These are phyloP conservation scores for Lindgomyces ingoldianus DNA, from an alignment of 495 filamentous ascomycete species.

Conservation along the genomic window DNA sequence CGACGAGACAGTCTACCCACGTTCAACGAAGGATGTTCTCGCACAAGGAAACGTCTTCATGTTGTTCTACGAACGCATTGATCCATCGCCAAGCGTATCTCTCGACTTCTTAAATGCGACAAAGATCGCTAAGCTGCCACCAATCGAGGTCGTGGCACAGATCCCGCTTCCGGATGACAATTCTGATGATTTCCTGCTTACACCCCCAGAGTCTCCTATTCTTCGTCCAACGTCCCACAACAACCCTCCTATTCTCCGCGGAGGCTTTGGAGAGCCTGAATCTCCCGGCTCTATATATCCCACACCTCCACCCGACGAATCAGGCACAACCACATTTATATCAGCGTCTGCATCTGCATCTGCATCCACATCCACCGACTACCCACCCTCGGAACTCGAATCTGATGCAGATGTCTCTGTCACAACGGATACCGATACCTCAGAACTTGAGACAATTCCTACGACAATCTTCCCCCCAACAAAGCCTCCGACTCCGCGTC, in stretches of 20 bases:
- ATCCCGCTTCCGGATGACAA: neutral
- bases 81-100: neutral
- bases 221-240: neutral
- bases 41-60: constrained; percentile 87
- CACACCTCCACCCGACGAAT: neutral
- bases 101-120: neutral
- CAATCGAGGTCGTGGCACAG: neutral
- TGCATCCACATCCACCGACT: neutral
- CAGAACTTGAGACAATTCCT: neutral
- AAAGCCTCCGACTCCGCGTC: neutral
- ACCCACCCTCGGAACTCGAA: neutral
- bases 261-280: neutral
- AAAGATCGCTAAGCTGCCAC: neutral
- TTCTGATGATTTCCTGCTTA: neutral
- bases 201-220: neutral
- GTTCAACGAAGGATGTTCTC: constrained; percentile 72
- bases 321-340: neutral
- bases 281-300: neutral
- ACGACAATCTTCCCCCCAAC: neutral
- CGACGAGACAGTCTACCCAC: constrained; percentile 76
- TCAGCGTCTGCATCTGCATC: neutral
- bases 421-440: neutral
- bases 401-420: neutral
- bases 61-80: constrained; percentile 79
- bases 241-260: neutral